Evolutionary conservation across 2,329 filamentous ascomycete genomes (phyloP), one percentile per base, ranked within the genome.

Genomic region (Ceratocystis destructans): DNA sequence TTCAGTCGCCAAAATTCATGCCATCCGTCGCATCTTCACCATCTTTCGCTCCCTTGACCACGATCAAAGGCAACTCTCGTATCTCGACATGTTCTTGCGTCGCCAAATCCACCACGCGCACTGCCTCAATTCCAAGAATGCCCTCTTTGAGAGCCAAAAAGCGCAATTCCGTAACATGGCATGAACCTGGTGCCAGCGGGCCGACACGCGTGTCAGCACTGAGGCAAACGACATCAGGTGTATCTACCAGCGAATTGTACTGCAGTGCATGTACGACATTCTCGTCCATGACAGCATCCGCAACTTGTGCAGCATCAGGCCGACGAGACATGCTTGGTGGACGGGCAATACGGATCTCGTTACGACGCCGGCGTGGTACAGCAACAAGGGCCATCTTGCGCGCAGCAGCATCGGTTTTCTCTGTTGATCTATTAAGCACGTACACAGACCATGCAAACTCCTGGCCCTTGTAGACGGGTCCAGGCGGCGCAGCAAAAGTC

Each of bases 81-180:
- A 92, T 85, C 74, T 93, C 88, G 2, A 89, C 86, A 72, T 88
- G 87, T 76, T 92, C 88, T 71, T 89, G 86, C 44, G 83, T 88
- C 25, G 79, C 83, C 68, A 93, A 73, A 73, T 94, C 89, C 2
- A 92, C 79, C 1, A 93, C 83, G 62, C 88, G 79, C 22, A 93
- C 79, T 1, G 86, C 85, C 70, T 92, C 89, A 2, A 93, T 74
- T n/a, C 81, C 80, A 37, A 89, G 79, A 41, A 89, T 80, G 0
- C 89, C 89, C 61, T 82, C 79, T 64, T 78, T 77, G 64, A 91
- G 76, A 3, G 88, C 85, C 64, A 91, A 77, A 70, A 93, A 91
- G 70, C 83, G 83, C 70, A 93, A 74, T 73, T 89, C 87, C 0
- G 84, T 85, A 46, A 87, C 86, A 71, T 90, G 88, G 72, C 88